Base-by-base conservation (phyloP, 305 asterid genomes). In the Fraxinus baroniana region DNA sequence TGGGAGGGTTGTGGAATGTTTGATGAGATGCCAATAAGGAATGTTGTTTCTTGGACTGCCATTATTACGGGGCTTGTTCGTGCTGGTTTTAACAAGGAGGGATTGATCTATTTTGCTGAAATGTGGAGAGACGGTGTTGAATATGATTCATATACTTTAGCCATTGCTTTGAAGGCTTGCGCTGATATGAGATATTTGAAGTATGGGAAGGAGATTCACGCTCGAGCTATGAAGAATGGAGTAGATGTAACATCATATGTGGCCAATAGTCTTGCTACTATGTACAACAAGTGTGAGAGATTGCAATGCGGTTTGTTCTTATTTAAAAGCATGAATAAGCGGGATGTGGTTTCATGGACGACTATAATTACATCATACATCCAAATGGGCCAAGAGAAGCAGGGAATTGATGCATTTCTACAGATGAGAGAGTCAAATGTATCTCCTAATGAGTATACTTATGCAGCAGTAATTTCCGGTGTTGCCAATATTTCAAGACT, bases 41-140 rank as follows among this genome's bases (percentile, higher is more conserved):
- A 94, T 88, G 97, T 94, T 15, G 97, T 95, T 74, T 91, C 97
- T 79, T 95, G 99, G 99, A 95, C 97, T 7, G 92, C 99, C 82
- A 83, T 94, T 57, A 93, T 95, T 78, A 92, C 97, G 1, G 98
- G 97, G 57, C 92, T 95, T 68, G 97, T 92, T 82, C 97, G 93
- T 20, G 83, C 92, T 0, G 95, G 97, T 78, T 84, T 86, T 72
- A 84, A 85, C 84, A 86, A 62, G 64, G 88, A 89, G 83, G 98
- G 94, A 22, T 81, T 94, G 77, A 46, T 84, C 13, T 90, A 89
- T 86, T 95, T 94, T 46, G 78, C 90, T 37, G 85, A 87, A 22
- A 95, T 93, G 98, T 90, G 93, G 94, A 84, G 85, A 72, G 94
- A 91, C 10, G 91, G 91, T 32, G 88, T 93, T 24, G 89, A 88